Evolutionary conservation across 2,329 filamentous ascomycete genomes (phyloP).

Genomic region (Diaporthe sp.): DNA sequence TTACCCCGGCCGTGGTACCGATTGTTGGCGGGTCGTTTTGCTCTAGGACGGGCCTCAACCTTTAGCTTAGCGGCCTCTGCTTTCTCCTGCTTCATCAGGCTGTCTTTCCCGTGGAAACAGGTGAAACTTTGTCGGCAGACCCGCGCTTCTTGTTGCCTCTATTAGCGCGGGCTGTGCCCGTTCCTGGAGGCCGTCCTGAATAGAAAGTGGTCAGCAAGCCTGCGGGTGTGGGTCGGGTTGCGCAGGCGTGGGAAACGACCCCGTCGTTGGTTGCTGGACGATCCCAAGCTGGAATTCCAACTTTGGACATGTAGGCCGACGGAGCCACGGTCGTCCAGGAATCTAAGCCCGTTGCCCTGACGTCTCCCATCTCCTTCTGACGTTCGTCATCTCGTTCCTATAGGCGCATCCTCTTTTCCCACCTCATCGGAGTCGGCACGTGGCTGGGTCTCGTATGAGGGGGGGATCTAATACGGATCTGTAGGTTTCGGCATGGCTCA

Average conservation of each 20-base stretch:
- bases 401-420: conserved; percentile 31
- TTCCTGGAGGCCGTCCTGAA: conserved; percentile 31
- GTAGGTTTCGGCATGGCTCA: conserved; percentile 43
- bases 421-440: conserved; percentile 38
- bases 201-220: conserved; percentile 21
- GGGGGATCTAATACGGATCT: conserved; percentile 36
- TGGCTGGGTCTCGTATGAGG: conserved; percentile 38
- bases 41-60: conserved; percentile 3
- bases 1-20: conserved; percentile 9
- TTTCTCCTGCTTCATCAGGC: conserved; percentile 28
- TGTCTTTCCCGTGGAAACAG: conserved; percentile 6
- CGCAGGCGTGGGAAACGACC: conserved; percentile 30
- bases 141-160: conserved; percentile 16
- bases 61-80: conserved; percentile 8
- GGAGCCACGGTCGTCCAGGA: conserved; percentile 28
- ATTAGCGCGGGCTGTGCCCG: conserved; percentile 29
- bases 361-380: conserved; percentile 36
- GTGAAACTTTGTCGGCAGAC: conserved; percentile 33
- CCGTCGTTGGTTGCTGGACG: conserved; percentile 22
- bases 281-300: conserved; percentile 24
- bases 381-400: conserved; percentile 39
- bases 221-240: conserved; percentile 23
- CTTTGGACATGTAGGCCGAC: conserved; percentile 28
- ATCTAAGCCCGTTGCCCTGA: conserved; percentile 27
- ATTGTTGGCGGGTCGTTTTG: conserved; percentile 19